These are phyloP conservation scores for Claviceps capensis DNA, from an alignment of 2,329 filamentous ascomycete species.

Conservation along the genomic window DNA sequence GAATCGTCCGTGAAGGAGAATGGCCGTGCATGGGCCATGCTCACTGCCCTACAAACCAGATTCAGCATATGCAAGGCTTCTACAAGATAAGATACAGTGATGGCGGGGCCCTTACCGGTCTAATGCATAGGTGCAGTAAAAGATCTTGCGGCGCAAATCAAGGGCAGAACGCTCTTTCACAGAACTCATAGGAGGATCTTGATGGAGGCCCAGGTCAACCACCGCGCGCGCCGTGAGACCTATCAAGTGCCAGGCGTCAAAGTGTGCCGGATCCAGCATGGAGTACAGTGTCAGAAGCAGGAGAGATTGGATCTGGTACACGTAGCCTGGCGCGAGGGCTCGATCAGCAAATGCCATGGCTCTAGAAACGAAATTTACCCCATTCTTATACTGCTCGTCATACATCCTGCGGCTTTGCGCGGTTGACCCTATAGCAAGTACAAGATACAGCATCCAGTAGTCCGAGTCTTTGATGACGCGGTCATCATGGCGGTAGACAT, in stretches of 20 bases:
- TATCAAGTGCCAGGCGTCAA: slow-evolving; percentile 87
- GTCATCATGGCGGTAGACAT: slow-evolving; percentile 60
- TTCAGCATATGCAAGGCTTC: slow-evolving; percentile 9
- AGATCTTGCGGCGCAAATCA: slow-evolving; percentile 69
- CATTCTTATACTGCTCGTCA: slow-evolving; percentile 46
- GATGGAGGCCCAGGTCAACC: slow-evolving; percentile 83
- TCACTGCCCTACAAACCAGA: slow-evolving; percentile 51
- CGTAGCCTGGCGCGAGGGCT: slow-evolving; percentile 73
- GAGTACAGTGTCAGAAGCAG: slow-evolving; percentile 80
- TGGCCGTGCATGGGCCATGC: slow-evolving; percentile 71
- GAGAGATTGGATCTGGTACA: slow-evolving; percentile 75
- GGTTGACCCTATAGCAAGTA: slow-evolving; percentile 68
- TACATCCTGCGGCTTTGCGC: slow-evolving; percentile 58
- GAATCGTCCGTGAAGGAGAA: slow-evolving; percentile 93
- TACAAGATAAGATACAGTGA: not conserved
- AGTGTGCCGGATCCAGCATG: slow-evolving; percentile 78
- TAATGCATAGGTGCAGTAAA: slow-evolving; percentile 80
- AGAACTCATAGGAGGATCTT: slow-evolving; percentile 66
- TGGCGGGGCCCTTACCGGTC: slow-evolving; percentile 49
- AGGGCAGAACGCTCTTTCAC: slow-evolving; percentile 54
- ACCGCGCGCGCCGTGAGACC: slow-evolving; percentile 80
- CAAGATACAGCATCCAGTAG: slow-evolving; percentile 78
- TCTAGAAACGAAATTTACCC: slow-evolving; percentile 40
- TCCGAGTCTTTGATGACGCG: slow-evolving; percentile 54
- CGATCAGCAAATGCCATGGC: slow-evolving; percentile 69